Evolutionary conservation across 1,284 basidiomycete genomes (phyloP).

Genomic region (Cutaneotrichosporon arboriforme): DNA sequence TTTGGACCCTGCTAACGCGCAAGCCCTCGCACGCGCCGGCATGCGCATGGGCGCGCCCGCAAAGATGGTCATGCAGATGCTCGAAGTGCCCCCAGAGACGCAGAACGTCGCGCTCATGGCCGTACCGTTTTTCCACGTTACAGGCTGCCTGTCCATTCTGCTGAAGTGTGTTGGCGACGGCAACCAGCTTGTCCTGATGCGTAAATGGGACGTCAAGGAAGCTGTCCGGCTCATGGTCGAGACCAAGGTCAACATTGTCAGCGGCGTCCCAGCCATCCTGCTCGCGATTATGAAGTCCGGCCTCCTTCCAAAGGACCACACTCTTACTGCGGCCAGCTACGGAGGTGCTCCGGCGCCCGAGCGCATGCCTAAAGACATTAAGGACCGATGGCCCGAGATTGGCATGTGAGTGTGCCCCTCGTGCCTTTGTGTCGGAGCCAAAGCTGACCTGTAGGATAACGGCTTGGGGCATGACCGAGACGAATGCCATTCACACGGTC

Average conservation of each 20-base stretch:
- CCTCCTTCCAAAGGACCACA: conserved; percentile 22
- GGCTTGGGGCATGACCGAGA: conserved; percentile 45
- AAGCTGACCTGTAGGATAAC: conserved; percentile 22
- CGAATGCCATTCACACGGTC: conserved; percentile 37
- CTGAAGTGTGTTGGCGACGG: conserved; percentile 41
- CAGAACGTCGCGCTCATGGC: conserved; percentile 23
- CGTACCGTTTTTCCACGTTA: conserved; percentile 45
- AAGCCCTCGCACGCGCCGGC: not conserved
- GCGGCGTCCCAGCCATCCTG: conserved; percentile 41
- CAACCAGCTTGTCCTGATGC: conserved; percentile 34
- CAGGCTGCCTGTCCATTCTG: conserved; percentile 39
- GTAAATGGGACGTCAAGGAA: conserved; percentile 30
- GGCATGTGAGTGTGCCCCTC: no score
- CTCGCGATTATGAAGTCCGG: conserved; percentile 31
- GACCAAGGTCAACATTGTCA: conserved; percentile 35
- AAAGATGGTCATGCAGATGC: not conserved
- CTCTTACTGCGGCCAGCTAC: conserved; percentile 36
- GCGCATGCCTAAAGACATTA: conserved; percentile 32
- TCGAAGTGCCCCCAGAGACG: not conserved
- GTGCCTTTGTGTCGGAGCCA: conserved; percentile 25
- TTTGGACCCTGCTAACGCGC: conserved; percentile 30
- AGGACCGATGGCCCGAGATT: conserved; percentile 31
- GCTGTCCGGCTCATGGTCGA: conserved; percentile 30
- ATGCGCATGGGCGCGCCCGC: conserved; percentile 8
- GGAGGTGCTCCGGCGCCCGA: conserved; percentile 40